These are phyloP conservation scores for Geosmithia morbida DNA, from an alignment of 2,329 filamentous ascomycete genomes.

Conservation along the genomic window DNA sequence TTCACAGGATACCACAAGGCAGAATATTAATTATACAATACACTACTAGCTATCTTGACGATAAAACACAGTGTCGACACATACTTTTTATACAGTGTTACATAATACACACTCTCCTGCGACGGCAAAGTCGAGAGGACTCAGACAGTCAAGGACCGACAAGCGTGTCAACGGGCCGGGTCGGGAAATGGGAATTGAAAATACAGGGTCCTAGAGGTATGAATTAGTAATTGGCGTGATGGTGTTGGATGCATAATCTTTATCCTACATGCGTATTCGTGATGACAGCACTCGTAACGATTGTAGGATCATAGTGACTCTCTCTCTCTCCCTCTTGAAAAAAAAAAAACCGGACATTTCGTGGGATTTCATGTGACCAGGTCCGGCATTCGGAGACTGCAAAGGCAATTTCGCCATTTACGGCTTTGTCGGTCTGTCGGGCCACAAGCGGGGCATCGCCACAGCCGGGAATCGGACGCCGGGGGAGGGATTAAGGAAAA, in stretches of 20 bases:
- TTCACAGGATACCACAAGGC: not conserved
- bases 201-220: not conserved
- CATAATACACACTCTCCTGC: too few relatives aligned
- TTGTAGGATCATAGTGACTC: not conserved
- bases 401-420: conserved; percentile 2
- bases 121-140: too few relatives aligned
- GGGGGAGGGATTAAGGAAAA: not conserved
- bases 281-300: not conserved
- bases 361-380: not conserved
- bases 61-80: too few relatives aligned
- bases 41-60: too few relatives aligned
- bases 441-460: not conserved
- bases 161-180: not conserved
- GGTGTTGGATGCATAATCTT: not conserved
- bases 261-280: not conserved
- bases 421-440: conserved; percentile 2
- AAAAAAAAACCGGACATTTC: not conserved
- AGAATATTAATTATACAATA: too few relatives aligned
- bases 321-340: too few relatives aligned
- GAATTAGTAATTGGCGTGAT: not conserved
- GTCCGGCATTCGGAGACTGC: conserved; percentile 2
- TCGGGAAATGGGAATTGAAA: not conserved
- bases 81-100: too few relatives aligned
- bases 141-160: not conserved
- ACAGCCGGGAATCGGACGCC: conserved; percentile 1